Percentiles rank a stretch among this genome's conserved stretches.
phyloP scores from a whole-genome alignment of 192 early-diverging fungal species.

The Entomortierella chlamydospora region DNA sequence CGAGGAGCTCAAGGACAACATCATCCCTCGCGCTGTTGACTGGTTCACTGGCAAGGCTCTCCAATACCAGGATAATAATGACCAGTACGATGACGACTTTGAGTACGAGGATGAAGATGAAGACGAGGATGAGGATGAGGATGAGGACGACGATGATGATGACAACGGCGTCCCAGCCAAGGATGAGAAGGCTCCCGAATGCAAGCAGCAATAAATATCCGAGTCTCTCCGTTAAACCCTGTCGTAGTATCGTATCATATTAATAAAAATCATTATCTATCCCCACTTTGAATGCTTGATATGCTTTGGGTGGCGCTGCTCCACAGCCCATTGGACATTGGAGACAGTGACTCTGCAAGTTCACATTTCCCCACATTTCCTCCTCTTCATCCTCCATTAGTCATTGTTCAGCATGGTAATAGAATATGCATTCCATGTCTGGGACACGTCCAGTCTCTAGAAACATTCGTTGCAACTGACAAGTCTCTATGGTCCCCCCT shows the following conservation, averaged over 20 bases:
- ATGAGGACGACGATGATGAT: conserved; percentile 62
- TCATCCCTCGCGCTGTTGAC: conserved; percentile 95
- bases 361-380: no score
- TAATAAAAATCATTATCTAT: no score
- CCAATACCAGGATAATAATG: conserved; percentile 81
- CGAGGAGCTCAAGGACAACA: conserved; percentile 98
- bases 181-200: conserved; percentile 68
- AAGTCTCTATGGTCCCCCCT: no score
- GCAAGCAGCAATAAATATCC: conserved; percentile 58
- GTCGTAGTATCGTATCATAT: background rate
- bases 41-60: conserved; percentile 99
- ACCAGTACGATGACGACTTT: conserved; percentile 70
- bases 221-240: background rate
- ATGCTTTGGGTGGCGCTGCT: no score
- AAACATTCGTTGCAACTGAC: no score
- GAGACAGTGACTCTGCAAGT: no score
- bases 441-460: no score
- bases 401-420: no score
- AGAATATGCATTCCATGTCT: no score
- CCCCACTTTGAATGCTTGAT: no score
- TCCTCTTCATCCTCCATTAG: no score
- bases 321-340: no score
- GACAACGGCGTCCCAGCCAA: conserved; percentile 66
- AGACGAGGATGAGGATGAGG: conserved; percentile 74
- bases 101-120: conserved; percentile 63